These are phyloP conservation scores for Paxillus ammoniavirescens DNA, from an alignment of 768 basidiomycete species.

Conservation along the genomic window DNA sequence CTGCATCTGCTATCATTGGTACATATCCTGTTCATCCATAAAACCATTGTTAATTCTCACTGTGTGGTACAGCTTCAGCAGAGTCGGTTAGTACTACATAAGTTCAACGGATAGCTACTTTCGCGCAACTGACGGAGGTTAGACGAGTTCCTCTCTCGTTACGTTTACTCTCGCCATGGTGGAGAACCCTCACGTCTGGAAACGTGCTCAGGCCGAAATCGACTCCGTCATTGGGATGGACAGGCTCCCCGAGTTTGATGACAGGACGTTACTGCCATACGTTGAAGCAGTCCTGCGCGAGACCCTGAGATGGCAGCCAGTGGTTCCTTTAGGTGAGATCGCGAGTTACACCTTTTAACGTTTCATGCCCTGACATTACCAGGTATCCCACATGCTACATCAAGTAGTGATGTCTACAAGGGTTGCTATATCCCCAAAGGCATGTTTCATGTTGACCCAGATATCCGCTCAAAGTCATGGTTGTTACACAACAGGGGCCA, in stretches of 20 bases:
- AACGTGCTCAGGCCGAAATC: constrained; percentile 10
- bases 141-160: not conserved
- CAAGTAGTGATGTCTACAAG: constrained; percentile 39
- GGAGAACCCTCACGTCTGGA: constrained; percentile 9
- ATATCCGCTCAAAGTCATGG: not conserved
- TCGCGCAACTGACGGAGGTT: not conserved
- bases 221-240: constrained; percentile 6
- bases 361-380: not conserved
- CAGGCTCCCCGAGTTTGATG: constrained; percentile 9
- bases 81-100: constrained; percentile 6
- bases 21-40: not conserved
- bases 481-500: constrained; percentile 5
- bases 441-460: not conserved
- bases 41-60: not conserved
- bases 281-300: constrained; percentile 12
- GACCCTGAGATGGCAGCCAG: constrained; percentile 11
- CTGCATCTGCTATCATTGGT: constrained; percentile 17
- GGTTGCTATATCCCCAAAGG: constrained; percentile 54
- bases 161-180: constrained; percentile 15
- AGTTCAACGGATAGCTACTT: not conserved
- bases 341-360: not conserved
- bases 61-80: not conserved
- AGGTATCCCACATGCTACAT: constrained; percentile 23
- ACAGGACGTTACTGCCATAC: constrained; percentile 8
- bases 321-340: constrained; percentile 2